These are phyloP conservation scores for Cercospora sesami DNA, from an alignment of 2,329 filamentous ascomycete species.

Conservation along the genomic window DNA sequence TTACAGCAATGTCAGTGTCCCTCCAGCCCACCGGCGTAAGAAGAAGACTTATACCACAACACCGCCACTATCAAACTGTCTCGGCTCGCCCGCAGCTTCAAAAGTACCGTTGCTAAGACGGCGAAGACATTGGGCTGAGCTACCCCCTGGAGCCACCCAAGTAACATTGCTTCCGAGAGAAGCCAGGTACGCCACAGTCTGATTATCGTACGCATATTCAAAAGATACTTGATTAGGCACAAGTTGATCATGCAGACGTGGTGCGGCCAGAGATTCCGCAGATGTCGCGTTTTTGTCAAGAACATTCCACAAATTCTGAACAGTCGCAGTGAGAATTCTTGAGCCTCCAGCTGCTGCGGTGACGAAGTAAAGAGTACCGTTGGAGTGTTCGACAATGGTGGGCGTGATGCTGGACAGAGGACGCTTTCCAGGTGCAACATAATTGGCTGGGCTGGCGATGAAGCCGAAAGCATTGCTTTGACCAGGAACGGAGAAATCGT, in stretches of 20 bases:
- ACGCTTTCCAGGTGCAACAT: conserved; percentile 75
- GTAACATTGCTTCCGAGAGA: conserved; percentile 69
- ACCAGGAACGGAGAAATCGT: conserved; percentile 84
- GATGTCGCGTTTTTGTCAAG: conserved; percentile 65
- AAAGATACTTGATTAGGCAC: conserved; percentile 68
- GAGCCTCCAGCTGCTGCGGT: conserved; percentile 78
- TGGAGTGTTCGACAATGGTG: conserved; percentile 68
- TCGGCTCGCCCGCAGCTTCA: conserved; percentile 74
- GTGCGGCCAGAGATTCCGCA: conserved; percentile 62
- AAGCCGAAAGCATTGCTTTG: conserved; percentile 80
- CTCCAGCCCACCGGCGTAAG: not conserved
- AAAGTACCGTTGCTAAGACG: conserved; percentile 65
- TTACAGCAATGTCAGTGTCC: not conserved
- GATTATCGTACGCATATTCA: conserved; percentile 68
- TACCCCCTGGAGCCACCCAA: conserved; percentile 63
- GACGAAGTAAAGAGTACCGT: conserved; percentile 65
- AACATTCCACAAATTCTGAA: conserved; percentile 72
- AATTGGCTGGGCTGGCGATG: conserved; percentile 76
- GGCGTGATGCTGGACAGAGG: conserved; percentile 82
- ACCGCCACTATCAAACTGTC: conserved; percentile 70
- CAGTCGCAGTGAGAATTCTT: conserved; percentile 75
- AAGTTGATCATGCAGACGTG: conserved; percentile 79
- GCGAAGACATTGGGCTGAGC: conserved; percentile 70
- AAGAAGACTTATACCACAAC: conserved; percentile 43
- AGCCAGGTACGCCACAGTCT: conserved; percentile 63